Evolutionary conservation across 1,139 yeast genomes (phyloP), one percentile per base, ranked within the genome.

Genomic region (Petasospora rhodanensis): DNA sequence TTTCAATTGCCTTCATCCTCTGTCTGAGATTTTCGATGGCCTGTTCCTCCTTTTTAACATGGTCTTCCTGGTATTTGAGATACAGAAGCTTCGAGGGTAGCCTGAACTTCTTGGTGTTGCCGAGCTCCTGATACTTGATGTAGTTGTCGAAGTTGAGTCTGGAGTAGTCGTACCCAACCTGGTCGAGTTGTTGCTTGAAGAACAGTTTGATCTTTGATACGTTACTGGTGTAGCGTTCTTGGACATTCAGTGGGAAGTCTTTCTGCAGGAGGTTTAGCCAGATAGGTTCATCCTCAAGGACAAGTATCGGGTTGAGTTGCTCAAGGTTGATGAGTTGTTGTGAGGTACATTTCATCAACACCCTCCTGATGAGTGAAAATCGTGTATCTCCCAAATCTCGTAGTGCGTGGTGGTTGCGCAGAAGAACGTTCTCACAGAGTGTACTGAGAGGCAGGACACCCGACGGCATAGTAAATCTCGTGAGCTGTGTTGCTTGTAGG

Each of bases 301-400:
- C 50, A 11, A 73, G 45, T 20, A 58, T 61, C 0, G 71, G 68
- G 42, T 76, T 70, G 19, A 46, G 51, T 7, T 42, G 37, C 49
- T 76, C 83, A 5, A 75, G 51, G 16, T 52, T 56, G 20, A 57
- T 50, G 17, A 76, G 52, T 45, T 75, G 82, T 35, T 66, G 68
- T 5, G 70, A 59, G 29, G 63, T 66, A 56, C 73, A 63, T 32
- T 64, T 62, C 26, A 44, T 42, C 13, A 76, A 53, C 2, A 73
- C 59, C 4, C 73, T 68, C 29, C 55, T 56, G 11, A 75, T 51
- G 22, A 76, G 51, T 38, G 67, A 65, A 47, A 62, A 74, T 9
- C 81, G 76, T 0, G 74, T 62, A 34, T 58, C 57, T 0, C 75
- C 75, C 6, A 73, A 59, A 41, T 70, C 72, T 19, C 45, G 24